Evolutionary conservation across 2,329 filamentous ascomycete species (phyloP), one percentile per base, ranked within the genome.

Genomic region (Trichoderma atrobrunneum): DNA sequence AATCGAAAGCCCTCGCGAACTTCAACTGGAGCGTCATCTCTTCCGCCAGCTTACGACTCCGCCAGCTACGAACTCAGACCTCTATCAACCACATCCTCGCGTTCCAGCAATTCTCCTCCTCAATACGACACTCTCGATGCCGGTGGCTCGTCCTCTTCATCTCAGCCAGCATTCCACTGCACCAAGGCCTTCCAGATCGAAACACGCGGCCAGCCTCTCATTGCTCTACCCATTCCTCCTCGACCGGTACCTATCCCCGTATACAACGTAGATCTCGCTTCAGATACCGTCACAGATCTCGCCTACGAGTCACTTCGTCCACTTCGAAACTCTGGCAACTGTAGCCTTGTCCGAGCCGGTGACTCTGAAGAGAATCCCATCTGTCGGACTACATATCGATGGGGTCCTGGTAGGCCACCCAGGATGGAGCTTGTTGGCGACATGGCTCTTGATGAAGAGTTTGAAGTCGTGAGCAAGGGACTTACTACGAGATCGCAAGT

Each of bases 311-410:
- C 87, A 28, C 79, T 86, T 32, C 85, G 88, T 5, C 82, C 82
- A 12, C 79, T 79, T 10, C 81, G 82, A 59, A 77, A 80, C 72
- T 88, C 87, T 1, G 87, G 84, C 3, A 84, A 81, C 39, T 84
- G 86, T 73, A 82, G 83, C 73, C 84, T 89, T 62, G 78, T 86
- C 5, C 79, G 85, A 43, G 83, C 81, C 26, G 80, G 82, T 43
- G 81, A 83, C 16, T 74, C 76, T 6, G 66, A 72, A 1, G 76
- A 77, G n/a, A 71, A 76, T 14, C 78, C 84, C 6, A 76, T 89
- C n/a, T 85, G 83, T 74, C 81, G 78, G 1, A 90, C 88, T 0
- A 84, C 82, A 4, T 90, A 90, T 79, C 85, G 84, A 74, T 89
- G 86, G 75, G 88, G 89, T 0, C 88, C 88, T 1, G 83, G 82